Conservation (phyloP, 345 rosid species). For the Microcos paniculata region DNA sequence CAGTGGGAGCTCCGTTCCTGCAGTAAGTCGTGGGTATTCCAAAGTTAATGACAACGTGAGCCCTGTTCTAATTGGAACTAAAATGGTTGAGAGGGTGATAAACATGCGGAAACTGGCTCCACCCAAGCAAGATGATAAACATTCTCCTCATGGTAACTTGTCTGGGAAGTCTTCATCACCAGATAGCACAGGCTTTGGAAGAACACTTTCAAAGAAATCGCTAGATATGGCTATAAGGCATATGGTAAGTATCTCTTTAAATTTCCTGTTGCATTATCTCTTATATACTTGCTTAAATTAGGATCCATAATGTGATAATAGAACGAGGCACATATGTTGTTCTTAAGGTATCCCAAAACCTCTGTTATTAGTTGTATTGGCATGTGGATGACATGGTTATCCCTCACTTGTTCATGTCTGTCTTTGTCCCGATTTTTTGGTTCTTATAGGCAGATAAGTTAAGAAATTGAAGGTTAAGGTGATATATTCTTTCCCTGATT, state of each 20-base stretch:
- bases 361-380: neutral
- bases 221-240: slow-evolving; percentile 98
- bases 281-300: neutral
- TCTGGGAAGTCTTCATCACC: slow-evolving; percentile 88
- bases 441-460: neutral
- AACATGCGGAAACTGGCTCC: slow-evolving; percentile 92
- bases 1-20: slow-evolving; percentile 95
- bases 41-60: slow-evolving; percentile 72
- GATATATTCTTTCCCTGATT: slow-evolving; percentile 8
- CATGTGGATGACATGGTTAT: neutral
- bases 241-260: slow-evolving; percentile 60
- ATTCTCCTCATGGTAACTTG: slow-evolving; percentile 69
- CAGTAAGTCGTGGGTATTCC: slow-evolving; percentile 60
- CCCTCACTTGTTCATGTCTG: neutral
- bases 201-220: slow-evolving; percentile 94
- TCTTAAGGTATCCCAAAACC: neutral
- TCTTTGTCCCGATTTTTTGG: neutral
- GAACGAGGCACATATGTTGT: neutral
- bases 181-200: slow-evolving; percentile 88
- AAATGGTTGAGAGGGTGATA: slow-evolving; percentile 96
- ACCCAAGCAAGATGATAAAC: slow-evolving; percentile 75
- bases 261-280: neutral
- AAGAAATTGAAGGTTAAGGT: neutral
- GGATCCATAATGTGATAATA: neutral
- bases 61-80: slow-evolving; percentile 82